Evolutionary conservation across 2,329 filamentous ascomycete genomes (phyloP), one percentile per base, ranked within the genome.

Genomic region (Sporothrix dimorphospora): DNA sequence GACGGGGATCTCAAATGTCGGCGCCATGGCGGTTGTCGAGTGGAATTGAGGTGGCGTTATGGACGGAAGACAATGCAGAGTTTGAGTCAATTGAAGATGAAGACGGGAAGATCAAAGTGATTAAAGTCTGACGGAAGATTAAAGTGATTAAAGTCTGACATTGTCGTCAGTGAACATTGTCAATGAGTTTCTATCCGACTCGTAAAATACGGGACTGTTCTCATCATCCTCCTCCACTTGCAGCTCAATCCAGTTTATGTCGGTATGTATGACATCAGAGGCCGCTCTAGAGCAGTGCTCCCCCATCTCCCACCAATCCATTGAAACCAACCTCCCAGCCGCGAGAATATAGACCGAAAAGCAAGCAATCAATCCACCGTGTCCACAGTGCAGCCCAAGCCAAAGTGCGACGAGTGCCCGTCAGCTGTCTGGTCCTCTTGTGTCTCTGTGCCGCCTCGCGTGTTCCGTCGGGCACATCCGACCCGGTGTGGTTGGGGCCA

Each of bases 1-100:
- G 75, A 87, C 82, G 71, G 87, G 86, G 57, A 88, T 81, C 76
- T 89, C 87, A 21, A 89, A 71, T 8, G 51, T 24, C 1, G 24
- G 16, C 16, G 55, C 12, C 71, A 73, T 73, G 51, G 12, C 4
- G 14, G 34, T 42, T 5, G 34, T 21, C 19, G 38, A 34, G 27
- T 47, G 5, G 47, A 63, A 8, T 40, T 4, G 21, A 4, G 19
- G 30, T n/a, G n/a, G n/a, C n/a, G 9, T 19, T 9, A 24, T 27
- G 34, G 12, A 34, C 7, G 21, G n/a, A 1, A 12, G 21, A 40
- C 1, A 24, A 4, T 24, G n/a, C 34, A 14, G 38, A 1, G 7
- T 34, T 8, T 7, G 12, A 27, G n/a, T 12, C n/a, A 65, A 27
- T 27, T 16, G 57, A 63, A 14, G 38, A 24, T 63, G 14, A 34